Percentiles rank a stretch among this genome's conserved stretches.
Evolutionary conservation across 192 early-diverging fungal genomes (phyloP).

Genomic region (Backusella luteola): DNA sequence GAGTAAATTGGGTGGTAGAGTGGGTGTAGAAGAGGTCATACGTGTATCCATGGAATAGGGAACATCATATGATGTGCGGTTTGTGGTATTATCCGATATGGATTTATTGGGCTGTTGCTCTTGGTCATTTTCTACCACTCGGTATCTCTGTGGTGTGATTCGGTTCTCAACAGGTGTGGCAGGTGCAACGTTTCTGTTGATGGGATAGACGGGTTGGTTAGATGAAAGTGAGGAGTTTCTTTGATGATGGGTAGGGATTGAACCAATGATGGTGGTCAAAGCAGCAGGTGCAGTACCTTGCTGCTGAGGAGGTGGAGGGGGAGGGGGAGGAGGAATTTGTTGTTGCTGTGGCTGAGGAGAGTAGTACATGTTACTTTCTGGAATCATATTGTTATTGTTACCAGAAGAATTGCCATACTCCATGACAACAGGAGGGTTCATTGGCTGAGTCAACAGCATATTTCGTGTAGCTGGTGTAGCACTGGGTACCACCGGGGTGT

Average conservation of each 20-base stretch:
- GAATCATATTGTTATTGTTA: not conserved
- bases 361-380: not conserved
- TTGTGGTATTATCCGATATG: not conserved
- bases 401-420: not conserved
- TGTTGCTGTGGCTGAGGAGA: not conserved
- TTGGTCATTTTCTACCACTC: not conserved
- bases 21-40: not conserved
- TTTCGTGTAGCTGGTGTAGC: not conserved
- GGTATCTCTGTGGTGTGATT: not conserved
- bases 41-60: not conserved
- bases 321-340: not conserved
- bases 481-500: not conserved
- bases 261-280: conserved; percentile 1
- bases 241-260: not conserved
- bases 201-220: not conserved
- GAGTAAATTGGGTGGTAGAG: not conserved
- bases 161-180: not conserved
- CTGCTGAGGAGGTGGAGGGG: not conserved
- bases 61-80: not conserved
- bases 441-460: not conserved
- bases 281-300: not conserved
- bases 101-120: conserved; percentile 8
- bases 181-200: not conserved
- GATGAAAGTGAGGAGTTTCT: conserved; percentile 3
- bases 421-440: conserved; percentile 2